Conservation (phyloP, 2,329 filamentous ascomycete genomes). For the Nectriaceae sp. region DNA sequence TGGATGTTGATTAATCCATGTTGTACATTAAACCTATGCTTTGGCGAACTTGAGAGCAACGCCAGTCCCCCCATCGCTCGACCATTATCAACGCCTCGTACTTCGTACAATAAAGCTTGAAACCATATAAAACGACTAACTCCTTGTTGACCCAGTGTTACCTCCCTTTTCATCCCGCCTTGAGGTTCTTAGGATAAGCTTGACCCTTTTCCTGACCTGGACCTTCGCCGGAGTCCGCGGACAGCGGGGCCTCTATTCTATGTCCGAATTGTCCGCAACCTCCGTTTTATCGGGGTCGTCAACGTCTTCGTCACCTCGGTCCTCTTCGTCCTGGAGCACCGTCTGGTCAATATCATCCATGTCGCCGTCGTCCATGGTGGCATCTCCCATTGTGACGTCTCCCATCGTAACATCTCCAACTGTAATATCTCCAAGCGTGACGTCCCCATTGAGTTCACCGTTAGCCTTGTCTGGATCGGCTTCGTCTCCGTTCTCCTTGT, state of each 20-base stretch:
- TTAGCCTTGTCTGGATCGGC: constrained; percentile 5
- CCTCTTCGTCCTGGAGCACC: constrained; percentile 40
- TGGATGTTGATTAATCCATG: not conserved
- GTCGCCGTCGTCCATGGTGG: constrained; percentile 54
- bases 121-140: not conserved
- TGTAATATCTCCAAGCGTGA: constrained; percentile 28
- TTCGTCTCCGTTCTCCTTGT: constrained; percentile 32
- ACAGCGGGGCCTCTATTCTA: constrained; percentile 23
- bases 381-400: constrained; percentile 36
- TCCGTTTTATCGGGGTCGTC: constrained; percentile 45
- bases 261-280: constrained; percentile 38
- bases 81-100: not conserved
- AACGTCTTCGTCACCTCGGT: constrained; percentile 49
- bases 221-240: not conserved
- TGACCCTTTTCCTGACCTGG: no score
- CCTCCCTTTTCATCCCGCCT: not conserved
- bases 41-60: not conserved
- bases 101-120: not conserved
- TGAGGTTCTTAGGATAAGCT: no score
- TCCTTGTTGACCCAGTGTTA: not conserved
- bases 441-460: constrained; percentile 43
- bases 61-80: constrained; percentile 10
- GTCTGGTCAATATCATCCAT: constrained; percentile 50
- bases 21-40: not conserved
- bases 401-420: constrained; percentile 34